Evolutionary conservation across 2,329 filamentous ascomycete genomes (phyloP).

Genomic region (Trichocomaceae sp.): DNA sequence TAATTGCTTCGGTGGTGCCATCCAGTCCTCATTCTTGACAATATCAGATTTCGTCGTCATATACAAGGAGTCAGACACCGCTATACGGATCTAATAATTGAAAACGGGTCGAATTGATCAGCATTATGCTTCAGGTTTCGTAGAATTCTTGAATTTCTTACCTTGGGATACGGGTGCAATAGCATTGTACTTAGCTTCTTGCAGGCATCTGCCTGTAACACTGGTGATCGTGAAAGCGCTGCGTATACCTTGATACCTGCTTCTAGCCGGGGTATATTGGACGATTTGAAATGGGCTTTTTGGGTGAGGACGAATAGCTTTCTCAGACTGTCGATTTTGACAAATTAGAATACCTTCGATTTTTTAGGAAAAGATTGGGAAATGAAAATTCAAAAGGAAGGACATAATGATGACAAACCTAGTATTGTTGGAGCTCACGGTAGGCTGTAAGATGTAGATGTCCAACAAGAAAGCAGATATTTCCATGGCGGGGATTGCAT

Average conservation of each 20-base stretch:
- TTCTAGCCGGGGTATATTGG: constrained; percentile 73
- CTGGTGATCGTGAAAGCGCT: constrained; percentile 53
- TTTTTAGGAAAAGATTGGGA: neutral
- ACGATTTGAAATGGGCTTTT: constrained; percentile 73
- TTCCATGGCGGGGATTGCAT: constrained; percentile 69
- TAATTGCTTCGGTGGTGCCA: constrained; percentile 12
- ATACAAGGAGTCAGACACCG: constrained; percentile 32
- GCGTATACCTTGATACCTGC: constrained; percentile 75
- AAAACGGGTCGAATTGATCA: neutral
- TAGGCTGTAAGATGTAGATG: constrained; percentile 35
- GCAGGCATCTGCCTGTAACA: constrained; percentile 50
- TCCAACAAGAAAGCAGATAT: constrained; percentile 71
- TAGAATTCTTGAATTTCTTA: constrained; percentile 40
- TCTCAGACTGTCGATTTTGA: constrained; percentile 40
- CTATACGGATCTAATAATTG: constrained; percentile 28
- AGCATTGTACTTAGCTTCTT: constrained; percentile 68
- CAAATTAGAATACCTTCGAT: neutral
- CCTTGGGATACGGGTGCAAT: constrained; percentile 72
- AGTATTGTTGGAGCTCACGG: constrained; percentile 41
- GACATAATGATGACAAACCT: constrained; percentile 16
- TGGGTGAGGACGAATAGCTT: constrained; percentile 64
- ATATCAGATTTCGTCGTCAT: constrained; percentile 26
- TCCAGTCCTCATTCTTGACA: constrained; percentile 32
- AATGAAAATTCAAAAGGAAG: too few relatives aligned
- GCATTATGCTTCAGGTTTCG: constrained; percentile 5